phyloP scores from a whole-genome alignment of 768 basidiomycete genomes.

The Rhizopogon roseolus region DNA sequence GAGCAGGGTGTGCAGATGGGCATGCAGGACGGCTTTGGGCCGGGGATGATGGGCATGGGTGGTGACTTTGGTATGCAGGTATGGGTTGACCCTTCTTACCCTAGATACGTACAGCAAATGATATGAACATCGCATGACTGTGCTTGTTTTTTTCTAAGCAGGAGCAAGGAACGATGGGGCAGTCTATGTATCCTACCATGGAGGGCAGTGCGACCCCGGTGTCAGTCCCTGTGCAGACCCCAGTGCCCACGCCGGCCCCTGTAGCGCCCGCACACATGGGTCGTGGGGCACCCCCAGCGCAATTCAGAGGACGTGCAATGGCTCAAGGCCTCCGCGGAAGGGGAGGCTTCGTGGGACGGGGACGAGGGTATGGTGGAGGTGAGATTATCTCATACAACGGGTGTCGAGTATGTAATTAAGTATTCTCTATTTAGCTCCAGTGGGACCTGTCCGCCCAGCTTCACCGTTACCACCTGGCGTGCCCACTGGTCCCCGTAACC shows the following conservation, averaged over 20 bases:
- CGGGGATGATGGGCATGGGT: slow-evolving; percentile 65
- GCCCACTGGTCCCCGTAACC: slow-evolving; percentile 83
- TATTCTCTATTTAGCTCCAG: slow-evolving; percentile 30
- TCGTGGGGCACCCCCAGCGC: slow-evolving; percentile 30
- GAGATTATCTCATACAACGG: slow-evolving; percentile 11
- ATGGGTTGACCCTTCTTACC: slow-evolving; percentile 27
- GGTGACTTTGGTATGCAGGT: slow-evolving; percentile 77
- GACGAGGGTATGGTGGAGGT: slow-evolving; percentile 37
- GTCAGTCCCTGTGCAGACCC: slow-evolving; percentile 34
- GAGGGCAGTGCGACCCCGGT: slow-evolving; percentile 48
- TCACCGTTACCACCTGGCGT: slow-evolving; percentile 85
- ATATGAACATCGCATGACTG: slow-evolving; percentile 23
- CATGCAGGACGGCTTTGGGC: slow-evolving; percentile 38
- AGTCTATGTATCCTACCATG: slow-evolving; percentile 67
- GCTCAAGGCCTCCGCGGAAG: slow-evolving; percentile 39
- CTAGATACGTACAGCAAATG: slow-evolving; percentile 32
- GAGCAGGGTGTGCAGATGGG: slow-evolving; percentile 35
- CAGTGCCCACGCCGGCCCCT: slow-evolving; percentile 25
- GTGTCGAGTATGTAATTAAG: slow-evolving; percentile 1
- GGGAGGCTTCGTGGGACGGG: slow-evolving; percentile 35
- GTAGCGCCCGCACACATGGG: slow-evolving; percentile 22
- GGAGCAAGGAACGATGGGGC: slow-evolving; percentile 60
- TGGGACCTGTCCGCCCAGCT: slow-evolving; percentile 65
- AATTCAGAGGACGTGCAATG: slow-evolving; percentile 41
- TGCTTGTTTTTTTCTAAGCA: slow-evolving; percentile 26